Evolutionary conservation across 805 yeast species (phyloP), one percentile per base, ranked within the genome.

Genomic region (Ogataea salicorniae): DNA sequence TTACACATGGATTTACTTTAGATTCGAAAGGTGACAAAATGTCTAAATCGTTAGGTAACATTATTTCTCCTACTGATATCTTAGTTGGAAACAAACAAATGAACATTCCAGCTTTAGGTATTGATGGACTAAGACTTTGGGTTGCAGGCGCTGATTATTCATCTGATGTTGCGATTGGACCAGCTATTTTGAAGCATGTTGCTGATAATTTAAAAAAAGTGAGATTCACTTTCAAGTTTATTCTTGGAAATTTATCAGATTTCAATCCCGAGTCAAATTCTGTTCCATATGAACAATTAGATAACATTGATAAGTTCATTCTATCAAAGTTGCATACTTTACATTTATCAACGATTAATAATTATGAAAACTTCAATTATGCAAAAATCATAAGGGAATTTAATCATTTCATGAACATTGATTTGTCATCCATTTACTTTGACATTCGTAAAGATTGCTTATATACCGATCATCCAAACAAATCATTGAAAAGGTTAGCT

Each of bases 11-110:
- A 0, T 94, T 94, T 61, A 84, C 87, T 0, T 69, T 94, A 50
- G 99, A 94, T 68, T 88, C 81, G 54, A 79, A 83, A 51, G 92
- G 94, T 16, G 76, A 77, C 47, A 94, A 94, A 59, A 92, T 92
- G 98, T 91, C 97, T 4, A 94, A 94, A 61, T 88, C 97, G 0
- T 67, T 86, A 36, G 97, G 97, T 0, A 94, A 94, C 56, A 82
- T 82, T 0, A 76, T 91, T 18, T 63, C 77, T 1, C 98, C 98
- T 0, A 58, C 58, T 4, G 80, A 80, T 34, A 77, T 89, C 8
- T 78, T 92, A 34, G 68, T 76, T 35, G 95, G 95, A 2, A 71
- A 72, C 48, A 66, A 67, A 45, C 70, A 75, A 5, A 64, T 67
- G 7, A 69, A 71, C 34, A 56, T 78, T 15, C 87, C 89, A 1